A percentile compares a stretch with the other conserved stretches of the same genome.
phyloP scores from a whole-genome alignment of 805 yeast species.

The Nakazawaea molendinolei region DNA sequence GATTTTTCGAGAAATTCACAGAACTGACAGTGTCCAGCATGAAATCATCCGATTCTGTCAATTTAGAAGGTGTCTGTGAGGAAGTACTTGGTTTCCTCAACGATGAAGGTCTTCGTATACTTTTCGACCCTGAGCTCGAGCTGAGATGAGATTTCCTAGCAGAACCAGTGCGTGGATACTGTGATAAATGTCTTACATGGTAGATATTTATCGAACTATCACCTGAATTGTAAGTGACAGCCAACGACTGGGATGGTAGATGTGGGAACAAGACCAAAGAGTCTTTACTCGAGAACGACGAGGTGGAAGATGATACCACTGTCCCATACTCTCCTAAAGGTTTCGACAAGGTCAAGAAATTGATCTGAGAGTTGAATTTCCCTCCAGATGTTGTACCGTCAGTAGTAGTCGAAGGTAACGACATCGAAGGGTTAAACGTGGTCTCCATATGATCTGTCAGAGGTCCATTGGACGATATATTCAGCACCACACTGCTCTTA shows the following conservation, averaged over 20 bases:
- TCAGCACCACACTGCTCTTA: conserved; percentile 2
- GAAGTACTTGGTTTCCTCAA: conserved; percentile 17
- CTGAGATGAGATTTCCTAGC: conserved; percentile 12
- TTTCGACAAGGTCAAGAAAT: conserved; percentile 63
- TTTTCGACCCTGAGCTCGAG: conserved; percentile 19
- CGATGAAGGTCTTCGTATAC: conserved; percentile 20
- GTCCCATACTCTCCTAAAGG: conserved; percentile 71
- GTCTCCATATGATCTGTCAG: no score
- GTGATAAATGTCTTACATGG: conserved; percentile 40
- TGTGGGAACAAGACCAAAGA: conserved; percentile 49
- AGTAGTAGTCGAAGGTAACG: conserved; percentile 7
- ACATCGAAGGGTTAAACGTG: conserved; percentile 7
- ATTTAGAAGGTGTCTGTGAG: conserved; percentile 11
- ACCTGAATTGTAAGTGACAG: conserved; percentile 48
- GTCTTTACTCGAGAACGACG: conserved; percentile 55
- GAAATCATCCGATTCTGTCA: conserved; percentile 2
- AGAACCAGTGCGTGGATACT: conserved; percentile 11
- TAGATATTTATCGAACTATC: conserved; percentile 45
- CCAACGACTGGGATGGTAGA: conserved; percentile 32
- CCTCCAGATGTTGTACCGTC: conserved; percentile 17
- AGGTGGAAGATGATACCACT: conserved; percentile 63
- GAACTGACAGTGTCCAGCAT: conserved; percentile 11
- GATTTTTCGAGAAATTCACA: conserved; percentile 5
- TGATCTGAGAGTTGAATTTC: conserved; percentile 14
- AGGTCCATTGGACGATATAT: conserved; percentile 2